Conservation (phyloP, 1,284 basidiomycete genomes). For the Wallemia ichthyophaga region DNA sequence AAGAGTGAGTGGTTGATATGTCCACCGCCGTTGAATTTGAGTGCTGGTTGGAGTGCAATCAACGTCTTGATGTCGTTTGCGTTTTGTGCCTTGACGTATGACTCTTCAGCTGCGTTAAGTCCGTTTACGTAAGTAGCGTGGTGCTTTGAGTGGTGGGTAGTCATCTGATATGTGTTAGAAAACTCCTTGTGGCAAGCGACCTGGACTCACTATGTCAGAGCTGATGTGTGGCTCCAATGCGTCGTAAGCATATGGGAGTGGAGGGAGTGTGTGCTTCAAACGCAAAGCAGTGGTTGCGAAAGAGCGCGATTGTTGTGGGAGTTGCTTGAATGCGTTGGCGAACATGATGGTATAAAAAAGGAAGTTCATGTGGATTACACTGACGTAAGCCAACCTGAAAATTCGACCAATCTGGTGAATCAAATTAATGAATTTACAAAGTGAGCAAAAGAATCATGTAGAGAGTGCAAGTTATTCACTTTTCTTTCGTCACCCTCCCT, state of each 20-base stretch:
- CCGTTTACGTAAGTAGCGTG: conserved; percentile 79
- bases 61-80: conserved; percentile 30
- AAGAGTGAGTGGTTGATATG: conserved; percentile 82
- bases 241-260: conserved; percentile 71
- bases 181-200: conserved; percentile 46
- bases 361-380: not conserved
- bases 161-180: conserved; percentile 35
- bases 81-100: conserved; percentile 27
- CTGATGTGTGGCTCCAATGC: conserved; percentile 26
- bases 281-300: not conserved
- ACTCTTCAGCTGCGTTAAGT: conserved; percentile 65
- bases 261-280: conserved; percentile 35
- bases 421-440: not conserved
- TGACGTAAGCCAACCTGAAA: not conserved
- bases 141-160: conserved; percentile 81
- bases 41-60: conserved; percentile 53
- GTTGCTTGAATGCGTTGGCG: not conserved
- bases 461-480: not conserved
- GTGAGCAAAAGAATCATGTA: not conserved
- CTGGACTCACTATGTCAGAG: conserved; percentile 11
- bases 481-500: not conserved
- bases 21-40: conserved; percentile 34
- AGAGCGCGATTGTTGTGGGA: not conserved
- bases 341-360: too few species aligned
- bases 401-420: too few species aligned